Evolutionary conservation across 108 stramenopile species (phyloP), one percentile per base, ranked within the genome.

Genomic region (Fragilariopsis cylindrus): DNA sequence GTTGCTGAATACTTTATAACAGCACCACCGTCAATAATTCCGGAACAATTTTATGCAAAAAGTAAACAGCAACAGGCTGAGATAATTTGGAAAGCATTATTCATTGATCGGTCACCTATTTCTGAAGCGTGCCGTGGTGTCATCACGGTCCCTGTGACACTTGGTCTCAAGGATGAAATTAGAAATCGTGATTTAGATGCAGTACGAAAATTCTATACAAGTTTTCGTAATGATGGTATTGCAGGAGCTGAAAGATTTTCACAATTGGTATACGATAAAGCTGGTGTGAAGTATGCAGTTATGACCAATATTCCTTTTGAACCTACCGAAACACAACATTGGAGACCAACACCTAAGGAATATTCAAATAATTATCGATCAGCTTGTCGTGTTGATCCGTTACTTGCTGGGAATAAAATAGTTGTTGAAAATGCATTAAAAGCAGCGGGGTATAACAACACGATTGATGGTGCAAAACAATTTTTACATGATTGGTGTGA

Each of bases 231-330:
- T 8, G 64, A 74, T 60, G 88, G 86, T n/a, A 30, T 77, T 45
- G 76, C 57, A 16, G 91, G 85, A 15, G 69, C 80, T 45, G 86
- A 87, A 40, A 63, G 46, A 4, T 94, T 91, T 80, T 72, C 68
- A 45, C 77, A 90, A 60, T 1, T 56, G 43, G 83, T 91, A 18
- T 94, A 89, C 73, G 42, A 39, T 6, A 75, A 70, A 16, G 83
- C 92, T 4, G 89, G 94, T 16, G 79, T 97, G 7, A 74, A 73
- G 43, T 94, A 96, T 77, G 90, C 91, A 9, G 82, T 97, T 47
- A 96, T 96, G 95, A 97, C 97, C 3, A 97, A 97, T 78, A 91
- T 97, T 76, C 97, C 97, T 16, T 97, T 97, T 69, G 94, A 92
- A 53, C 56, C 81, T 44, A 81, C 56, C 21, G 96, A 97, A 79